Percentiles rank a stretch among this genome's conserved stretches.
phyloP scores from a whole-genome alignment of 345 rosid species.

The Zanthoxylum bungeanum region DNA sequence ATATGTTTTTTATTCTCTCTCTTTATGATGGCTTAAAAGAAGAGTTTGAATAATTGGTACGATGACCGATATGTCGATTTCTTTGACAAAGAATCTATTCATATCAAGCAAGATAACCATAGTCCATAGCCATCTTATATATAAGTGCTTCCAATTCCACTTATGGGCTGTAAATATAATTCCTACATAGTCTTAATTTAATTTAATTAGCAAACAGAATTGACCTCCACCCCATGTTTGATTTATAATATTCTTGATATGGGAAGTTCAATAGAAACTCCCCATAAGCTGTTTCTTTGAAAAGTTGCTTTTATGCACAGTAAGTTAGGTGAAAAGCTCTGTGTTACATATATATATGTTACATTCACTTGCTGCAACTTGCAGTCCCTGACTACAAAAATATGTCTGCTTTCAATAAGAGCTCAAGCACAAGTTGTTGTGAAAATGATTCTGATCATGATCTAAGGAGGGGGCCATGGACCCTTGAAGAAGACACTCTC shows the following conservation, averaged over 20 bases:
- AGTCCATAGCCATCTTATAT: background rate
- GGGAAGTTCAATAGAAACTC: slow-evolving; percentile 24
- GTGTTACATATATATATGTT: slow-evolving; percentile 4
- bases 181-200: background rate
- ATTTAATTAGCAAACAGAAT: background rate
- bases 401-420: slow-evolving; percentile 25
- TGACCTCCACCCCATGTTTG: background rate
- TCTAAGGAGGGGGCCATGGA: slow-evolving; percentile 81
- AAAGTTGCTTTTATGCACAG: slow-evolving; percentile 24
- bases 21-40: background rate
- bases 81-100: background rate
- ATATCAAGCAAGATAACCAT: background rate
- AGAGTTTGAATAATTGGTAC: background rate
- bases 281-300: slow-evolving; percentile 18
- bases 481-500: slow-evolving; percentile 62
- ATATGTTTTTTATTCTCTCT: background rate
- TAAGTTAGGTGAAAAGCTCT: slow-evolving; percentile 14
- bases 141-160: background rate
- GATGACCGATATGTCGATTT: background rate
- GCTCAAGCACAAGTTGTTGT: background rate
- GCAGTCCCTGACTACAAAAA: too few relatives aligned
- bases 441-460: slow-evolving; percentile 24
- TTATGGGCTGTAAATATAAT: background rate
- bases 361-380: slow-evolving; percentile 4
- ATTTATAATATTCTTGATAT: background rate